Evolutionary conservation across 2,329 filamentous ascomycete genomes (phyloP).

Genomic region (Aspergillus sp.): DNA sequence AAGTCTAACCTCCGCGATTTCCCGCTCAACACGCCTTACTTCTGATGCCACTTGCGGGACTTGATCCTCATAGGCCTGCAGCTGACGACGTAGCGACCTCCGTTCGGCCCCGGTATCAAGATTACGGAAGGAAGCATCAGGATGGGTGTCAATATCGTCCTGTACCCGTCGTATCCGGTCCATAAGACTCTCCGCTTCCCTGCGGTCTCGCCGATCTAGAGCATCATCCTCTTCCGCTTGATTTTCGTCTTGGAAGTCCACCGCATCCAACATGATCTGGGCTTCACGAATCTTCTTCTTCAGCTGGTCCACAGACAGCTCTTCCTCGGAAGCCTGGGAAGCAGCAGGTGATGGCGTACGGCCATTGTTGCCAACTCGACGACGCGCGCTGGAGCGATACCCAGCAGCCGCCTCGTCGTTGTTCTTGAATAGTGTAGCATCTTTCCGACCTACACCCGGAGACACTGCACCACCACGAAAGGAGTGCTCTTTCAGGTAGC

Average conservation of each 20-base stretch:
- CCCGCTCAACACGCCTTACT: conserved; percentile 85
- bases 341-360: conserved; percentile 79
- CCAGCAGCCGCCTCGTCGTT: conserved; percentile 83
- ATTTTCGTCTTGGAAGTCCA: conserved; percentile 94
- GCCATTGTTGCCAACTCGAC: conserved; percentile 70
- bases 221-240: conserved; percentile 87
- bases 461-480: conserved; percentile 69
- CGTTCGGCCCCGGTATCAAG: conserved; percentile 87
- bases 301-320: conserved; percentile 81
- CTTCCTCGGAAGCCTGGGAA: conserved; percentile 69
- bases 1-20: conserved; percentile 85
- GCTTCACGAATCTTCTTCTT: conserved; percentile 92
- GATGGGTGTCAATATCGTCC: conserved; percentile 91
- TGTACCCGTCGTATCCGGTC: conserved; percentile 87
- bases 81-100: conserved; percentile 80
- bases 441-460: conserved; percentile 70
- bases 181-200: conserved; percentile 92
- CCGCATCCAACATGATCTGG: conserved; percentile 89
- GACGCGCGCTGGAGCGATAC: conserved; percentile 90
- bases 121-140: conserved; percentile 69
- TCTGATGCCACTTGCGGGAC: conserved; percentile 90
- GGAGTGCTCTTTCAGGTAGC: conserved; percentile 93
- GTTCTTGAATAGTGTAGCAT: conserved; percentile 95
- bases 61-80: conserved; percentile 85
- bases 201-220: conserved; percentile 83